Evolutionary conservation across 192 early-diverging fungal species (phyloP).

Genomic region (Endogone sp.): DNA sequence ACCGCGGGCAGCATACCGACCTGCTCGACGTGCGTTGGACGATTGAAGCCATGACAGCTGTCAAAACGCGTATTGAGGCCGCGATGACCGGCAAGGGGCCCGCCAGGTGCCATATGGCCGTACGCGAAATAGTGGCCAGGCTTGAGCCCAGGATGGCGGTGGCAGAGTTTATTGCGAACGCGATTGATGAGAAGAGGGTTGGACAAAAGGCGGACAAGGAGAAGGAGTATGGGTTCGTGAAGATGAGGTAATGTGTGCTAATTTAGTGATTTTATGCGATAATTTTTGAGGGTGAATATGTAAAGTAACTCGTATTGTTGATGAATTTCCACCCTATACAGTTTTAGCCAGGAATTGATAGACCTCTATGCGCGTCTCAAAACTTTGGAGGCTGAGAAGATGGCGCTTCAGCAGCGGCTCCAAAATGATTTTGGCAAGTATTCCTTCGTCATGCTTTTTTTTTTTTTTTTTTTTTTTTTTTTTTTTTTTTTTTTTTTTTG

Average conservation of each 20-base stretch:
- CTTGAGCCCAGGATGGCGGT: constrained; percentile 41
- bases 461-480: background rate
- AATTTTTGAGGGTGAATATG: background rate
- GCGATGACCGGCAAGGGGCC: background rate
- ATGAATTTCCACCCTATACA: background rate
- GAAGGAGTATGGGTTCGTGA: constrained; percentile 46
- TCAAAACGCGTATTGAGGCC: constrained; percentile 24
- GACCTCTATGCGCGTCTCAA: constrained; percentile 35
- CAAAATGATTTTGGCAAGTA: constrained; percentile 27
- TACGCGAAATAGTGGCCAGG: constrained; percentile 20
- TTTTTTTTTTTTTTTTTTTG: background rate
- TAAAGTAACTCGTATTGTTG: no score
- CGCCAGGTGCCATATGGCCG: background rate
- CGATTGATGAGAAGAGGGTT: constrained; percentile 42
- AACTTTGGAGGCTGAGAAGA: constrained; percentile 37
- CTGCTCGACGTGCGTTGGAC: constrained; percentile 56
- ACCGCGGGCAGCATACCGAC: constrained; percentile 58
- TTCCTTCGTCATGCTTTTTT: background rate
- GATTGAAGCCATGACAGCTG: constrained; percentile 45
- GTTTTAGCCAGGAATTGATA: constrained; percentile 33
- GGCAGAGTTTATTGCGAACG: constrained; percentile 30
- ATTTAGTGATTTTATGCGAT: background rate
- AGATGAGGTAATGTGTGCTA: constrained; percentile 7
- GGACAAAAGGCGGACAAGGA: constrained; percentile 27
- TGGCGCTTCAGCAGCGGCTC: constrained; percentile 33